Evolutionary conservation across 1,139 yeast species (phyloP).

Genomic region (Debaryomyces udenii): DNA sequence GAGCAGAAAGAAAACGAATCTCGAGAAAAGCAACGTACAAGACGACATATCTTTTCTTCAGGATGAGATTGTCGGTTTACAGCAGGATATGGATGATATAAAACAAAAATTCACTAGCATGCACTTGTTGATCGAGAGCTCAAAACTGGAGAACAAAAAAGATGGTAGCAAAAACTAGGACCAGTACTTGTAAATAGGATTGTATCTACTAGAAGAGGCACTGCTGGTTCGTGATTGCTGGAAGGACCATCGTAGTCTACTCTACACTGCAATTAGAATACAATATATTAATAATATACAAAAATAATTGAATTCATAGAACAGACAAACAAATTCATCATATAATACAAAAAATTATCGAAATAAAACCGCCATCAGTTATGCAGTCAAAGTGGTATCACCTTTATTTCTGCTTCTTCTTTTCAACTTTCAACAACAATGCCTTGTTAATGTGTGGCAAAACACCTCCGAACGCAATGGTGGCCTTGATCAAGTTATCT

Average conservation of each 20-base stretch:
- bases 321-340: neutral
- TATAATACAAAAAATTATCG: conserved; percentile 19
- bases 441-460: conserved; percentile 97
- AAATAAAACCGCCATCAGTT: conserved; percentile 7
- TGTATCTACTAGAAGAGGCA: too few species aligned
- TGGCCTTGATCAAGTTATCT: conserved; percentile 93
- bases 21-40: conserved; percentile 62
- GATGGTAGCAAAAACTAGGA: too few species aligned
- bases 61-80: conserved; percentile 67
- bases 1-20: conserved; percentile 64
- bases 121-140: neutral
- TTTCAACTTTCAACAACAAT: conserved; percentile 87
- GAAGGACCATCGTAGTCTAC: too few species aligned
- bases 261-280: conserved; percentile 3
- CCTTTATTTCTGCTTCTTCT: conserved; percentile 60
- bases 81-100: conserved; percentile 41
- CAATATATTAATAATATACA: conserved; percentile 10
- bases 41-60: conserved; percentile 73
- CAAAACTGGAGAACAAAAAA: too few species aligned
- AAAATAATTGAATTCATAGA: conserved; percentile 3
- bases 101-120: neutral
- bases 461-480: conserved; percentile 98
- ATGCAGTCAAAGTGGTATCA: neutral
- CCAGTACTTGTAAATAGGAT: conserved; percentile 3
- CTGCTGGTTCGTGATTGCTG: too few species aligned